Percentiles rank a stretch among this genome's conserved stretches.
Evolutionary conservation across 2,329 filamentous ascomycete genomes (phyloP).

Genomic region (Monilinia aucupariae): DNA sequence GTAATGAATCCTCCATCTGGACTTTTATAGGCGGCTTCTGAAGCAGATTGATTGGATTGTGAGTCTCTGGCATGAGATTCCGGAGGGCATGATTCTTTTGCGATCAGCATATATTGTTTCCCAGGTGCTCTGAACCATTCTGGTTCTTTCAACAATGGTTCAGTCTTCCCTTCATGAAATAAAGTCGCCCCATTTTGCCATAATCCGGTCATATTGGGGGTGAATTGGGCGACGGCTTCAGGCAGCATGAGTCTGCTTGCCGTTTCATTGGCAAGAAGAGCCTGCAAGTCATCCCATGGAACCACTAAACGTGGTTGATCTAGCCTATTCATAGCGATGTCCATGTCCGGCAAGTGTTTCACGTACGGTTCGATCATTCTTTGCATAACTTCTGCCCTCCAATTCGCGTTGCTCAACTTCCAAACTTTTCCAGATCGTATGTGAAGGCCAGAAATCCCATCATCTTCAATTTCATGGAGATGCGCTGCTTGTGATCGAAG

Average conservation of each 20-base stretch:
- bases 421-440: conserved; percentile 35
- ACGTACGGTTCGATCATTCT: conserved; percentile 41
- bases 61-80: conserved; percentile 44
- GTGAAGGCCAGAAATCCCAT: conserved; percentile 30
- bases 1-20: conserved; percentile 47
- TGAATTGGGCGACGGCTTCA: conserved; percentile 41
- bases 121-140: conserved; percentile 35
- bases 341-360: conserved; percentile 54
- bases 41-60: conserved; percentile 33
- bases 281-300: conserved; percentile 51
- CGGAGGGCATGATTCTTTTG: conserved; percentile 52
- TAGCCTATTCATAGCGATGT: conserved; percentile 61
- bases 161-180: conserved; percentile 22
- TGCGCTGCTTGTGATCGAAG: conserved; percentile 41
- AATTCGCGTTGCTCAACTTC: conserved; percentile 35
- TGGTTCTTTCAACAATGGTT: conserved; percentile 22
- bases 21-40: conserved; percentile 40
- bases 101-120: conserved; percentile 54
- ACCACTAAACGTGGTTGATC: conserved; percentile 60
- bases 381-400: conserved; percentile 40
- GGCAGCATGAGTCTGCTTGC: conserved; percentile 41
- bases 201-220: conserved; percentile 38
- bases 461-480: conserved; percentile 30
- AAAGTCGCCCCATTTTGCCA: conserved; percentile 25
- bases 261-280: conserved; percentile 45